Conservation (phyloP, 2,329 filamentous ascomycete species). For the Teratosphaeria destructans region DNA sequence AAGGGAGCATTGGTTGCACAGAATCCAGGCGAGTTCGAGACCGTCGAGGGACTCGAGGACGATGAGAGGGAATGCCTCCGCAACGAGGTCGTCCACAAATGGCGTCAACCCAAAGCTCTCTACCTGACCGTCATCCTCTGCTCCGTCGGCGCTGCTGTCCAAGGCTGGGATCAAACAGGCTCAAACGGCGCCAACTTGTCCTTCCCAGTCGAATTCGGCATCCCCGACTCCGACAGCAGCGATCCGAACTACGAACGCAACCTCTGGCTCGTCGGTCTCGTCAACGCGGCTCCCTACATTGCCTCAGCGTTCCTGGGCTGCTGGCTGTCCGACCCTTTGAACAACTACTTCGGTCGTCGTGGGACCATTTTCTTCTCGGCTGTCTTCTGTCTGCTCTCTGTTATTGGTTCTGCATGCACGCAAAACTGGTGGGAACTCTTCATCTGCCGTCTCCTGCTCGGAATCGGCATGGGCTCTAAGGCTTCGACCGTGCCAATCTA, state of each 20-base stretch:
- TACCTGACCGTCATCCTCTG: constrained; percentile 23
- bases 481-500: constrained; percentile 38
- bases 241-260: constrained; percentile 3
- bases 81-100: constrained; percentile 37
- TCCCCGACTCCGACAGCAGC: constrained; percentile 10
- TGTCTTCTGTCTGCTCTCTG: constrained; percentile 53
- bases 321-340: constrained; percentile 27
- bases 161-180: constrained; percentile 26
- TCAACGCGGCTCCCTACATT: constrained; percentile 26
- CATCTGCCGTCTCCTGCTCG: constrained; percentile 24
- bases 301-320: constrained; percentile 20
- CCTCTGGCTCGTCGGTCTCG: constrained; percentile 16
- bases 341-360: constrained; percentile 24
- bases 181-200: constrained; percentile 25
- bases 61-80: constrained; percentile 33
- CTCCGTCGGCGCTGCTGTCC: constrained; percentile 24
- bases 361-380: constrained; percentile 31
- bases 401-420: constrained; percentile 54
- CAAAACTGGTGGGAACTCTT: constrained; percentile 40
- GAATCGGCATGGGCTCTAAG: constrained; percentile 37
- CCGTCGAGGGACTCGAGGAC: constrained; percentile 33
- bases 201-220: constrained; percentile 22
- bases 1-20: constrained; percentile 42
- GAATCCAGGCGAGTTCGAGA: constrained; percentile 36
- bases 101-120: constrained; percentile 23